phyloP scores from a whole-genome alignment of 1,284 basidiomycete species.

The Coniferiporia weirii region DNA sequence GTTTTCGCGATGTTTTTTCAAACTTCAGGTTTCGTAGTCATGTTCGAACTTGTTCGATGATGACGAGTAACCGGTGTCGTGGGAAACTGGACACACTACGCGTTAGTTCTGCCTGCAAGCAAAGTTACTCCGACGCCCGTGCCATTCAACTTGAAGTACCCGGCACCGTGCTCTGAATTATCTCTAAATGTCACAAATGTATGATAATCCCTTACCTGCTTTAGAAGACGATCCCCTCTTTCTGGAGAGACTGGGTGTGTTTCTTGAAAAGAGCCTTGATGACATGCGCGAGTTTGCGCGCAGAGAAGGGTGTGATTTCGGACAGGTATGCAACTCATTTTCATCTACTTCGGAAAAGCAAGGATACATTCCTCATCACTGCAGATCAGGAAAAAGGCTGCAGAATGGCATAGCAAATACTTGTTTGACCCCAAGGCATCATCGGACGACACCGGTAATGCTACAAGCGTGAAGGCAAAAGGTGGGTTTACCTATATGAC shows the following conservation, averaged over 20 bases:
- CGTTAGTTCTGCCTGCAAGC: no score
- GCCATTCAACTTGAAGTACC: no score
- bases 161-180: no score
- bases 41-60: no score
- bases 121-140: no score
- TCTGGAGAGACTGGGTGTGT: conserved; percentile 53
- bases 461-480: not conserved
- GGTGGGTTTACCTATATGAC: not conserved
- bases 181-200: not conserved
- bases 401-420: conserved; percentile 52
- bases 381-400: conserved; percentile 48
- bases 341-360: not conserved
- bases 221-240: conserved; percentile 43
- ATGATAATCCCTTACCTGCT: conserved; percentile 16
- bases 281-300: conserved; percentile 55
- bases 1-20: no score
- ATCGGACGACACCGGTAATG: not conserved
- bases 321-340: conserved; percentile 42
- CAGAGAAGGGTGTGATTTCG: conserved; percentile 50
- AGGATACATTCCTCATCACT: not conserved
- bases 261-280: conserved; percentile 50
- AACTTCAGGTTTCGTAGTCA: no score
- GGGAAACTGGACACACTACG: no score
- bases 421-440: conserved; percentile 33
- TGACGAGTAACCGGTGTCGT: no score